Conservation (phyloP, 805 yeast species). For the Spathaspora arborariae region DNA sequence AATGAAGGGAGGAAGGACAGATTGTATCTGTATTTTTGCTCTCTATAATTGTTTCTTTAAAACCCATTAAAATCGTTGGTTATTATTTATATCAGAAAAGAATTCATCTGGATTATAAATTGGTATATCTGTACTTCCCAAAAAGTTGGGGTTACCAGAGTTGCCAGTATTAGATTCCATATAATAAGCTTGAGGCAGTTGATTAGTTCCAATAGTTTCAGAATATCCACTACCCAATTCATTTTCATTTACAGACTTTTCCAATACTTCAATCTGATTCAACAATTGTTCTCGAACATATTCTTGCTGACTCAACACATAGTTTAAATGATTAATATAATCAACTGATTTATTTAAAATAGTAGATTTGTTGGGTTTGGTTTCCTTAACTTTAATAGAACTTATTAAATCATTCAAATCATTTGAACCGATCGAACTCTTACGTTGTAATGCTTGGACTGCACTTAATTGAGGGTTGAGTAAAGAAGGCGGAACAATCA, state of each 20-base stretch:
- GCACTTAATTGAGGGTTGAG: conserved; percentile 45
- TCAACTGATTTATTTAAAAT: conserved; percentile 77
- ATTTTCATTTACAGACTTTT: background rate
- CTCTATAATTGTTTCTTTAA: background rate
- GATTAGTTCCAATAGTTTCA: background rate
- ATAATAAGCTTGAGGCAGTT: background rate
- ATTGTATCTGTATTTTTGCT: background rate
- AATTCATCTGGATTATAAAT: conserved; percentile 8
- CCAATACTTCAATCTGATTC: conserved; percentile 4
- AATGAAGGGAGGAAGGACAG: background rate
- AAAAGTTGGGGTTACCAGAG: background rate
- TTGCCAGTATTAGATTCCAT: background rate
- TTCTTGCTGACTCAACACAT: conserved; percentile 57
- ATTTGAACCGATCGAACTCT: conserved; percentile 21
- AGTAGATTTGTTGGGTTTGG: conserved; percentile 79
- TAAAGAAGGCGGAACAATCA: conserved; percentile 74
- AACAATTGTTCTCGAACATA: conserved; percentile 27
- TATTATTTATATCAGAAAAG: conserved; percentile 4
- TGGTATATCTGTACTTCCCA: background rate
- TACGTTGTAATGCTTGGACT: conserved; percentile 38
- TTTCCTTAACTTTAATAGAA: conserved; percentile 51
- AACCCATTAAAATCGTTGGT: background rate
- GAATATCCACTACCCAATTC: background rate
- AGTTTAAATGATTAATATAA: conserved; percentile 63
- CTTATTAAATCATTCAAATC: conserved; percentile 35